Evolutionary conservation across 148 eudicot genomes (phyloP), one percentile per base, ranked within the genome.

Genomic region (Oxyria digyna): DNA sequence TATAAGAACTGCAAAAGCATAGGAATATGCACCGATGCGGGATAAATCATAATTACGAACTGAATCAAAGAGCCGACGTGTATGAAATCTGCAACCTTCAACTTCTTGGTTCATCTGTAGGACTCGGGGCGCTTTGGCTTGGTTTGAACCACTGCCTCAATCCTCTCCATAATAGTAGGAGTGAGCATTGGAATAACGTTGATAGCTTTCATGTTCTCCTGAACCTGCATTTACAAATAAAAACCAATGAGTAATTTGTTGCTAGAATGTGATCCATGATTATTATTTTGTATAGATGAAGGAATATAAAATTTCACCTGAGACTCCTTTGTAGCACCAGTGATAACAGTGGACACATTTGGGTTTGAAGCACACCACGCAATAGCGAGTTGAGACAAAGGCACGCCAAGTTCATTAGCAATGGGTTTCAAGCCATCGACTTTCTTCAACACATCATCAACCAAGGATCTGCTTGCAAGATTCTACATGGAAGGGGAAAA

Each of bases 291-390:
- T 4, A 14, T 13, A 59, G 65, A 54, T 24, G 31, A 54, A 0
- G 62, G 52, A 37, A 50, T 8, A 4, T 32, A 43, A 59, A 66
- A 74, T 79, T n/a, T 74, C 49, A 89, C 98, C 94, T 92, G 98
- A 52, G 55, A 32, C 77, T 82, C 85, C 77, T 89, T 93, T 24
- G 98, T 93, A 63, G 98, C 98, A 63, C 98, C 98, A 70, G 98
- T 93, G 48, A 93, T 93, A 72, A 93, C 98, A 1, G 98, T 89
- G 6, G 98, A 93, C 13, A 93, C 98, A 71, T 93, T 89, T 65
- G 96, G 95, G 74, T 93, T 93, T 52, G 98, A 72, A 74, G 96
- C 96, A 82, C 98, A 93, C 98, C 98, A 93, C 31, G 98, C 98
- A 76, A 93, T 93, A 68, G 98, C 96, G 63, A 93, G 85, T 80